A percentile compares a stretch with the other conserved stretches of the same genome.
phyloP scores from a whole-genome alignment of 768 basidiomycete species.

The Lanmaoa pseudosensibilis region DNA sequence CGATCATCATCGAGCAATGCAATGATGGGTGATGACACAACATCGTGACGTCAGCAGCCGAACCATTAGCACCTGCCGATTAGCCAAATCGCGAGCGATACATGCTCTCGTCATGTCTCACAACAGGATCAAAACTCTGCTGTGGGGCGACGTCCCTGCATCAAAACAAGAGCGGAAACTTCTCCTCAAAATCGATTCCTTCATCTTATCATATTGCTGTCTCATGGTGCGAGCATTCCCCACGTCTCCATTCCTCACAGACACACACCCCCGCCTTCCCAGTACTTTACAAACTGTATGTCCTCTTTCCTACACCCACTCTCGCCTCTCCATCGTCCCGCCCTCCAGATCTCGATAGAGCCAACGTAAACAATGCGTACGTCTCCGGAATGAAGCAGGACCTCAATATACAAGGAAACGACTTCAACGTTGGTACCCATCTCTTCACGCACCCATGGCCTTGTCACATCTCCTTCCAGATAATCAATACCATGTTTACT shows the following conservation, averaged over 20 bases:
- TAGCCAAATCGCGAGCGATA: too few species aligned
- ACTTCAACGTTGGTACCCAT: conserved; percentile 50
- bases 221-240: conserved; percentile 47
- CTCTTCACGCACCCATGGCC: neutral
- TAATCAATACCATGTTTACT: conserved; percentile 70
- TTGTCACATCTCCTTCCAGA: conserved; percentile 30
- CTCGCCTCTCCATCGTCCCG: neutral
- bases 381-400: conserved; percentile 81
- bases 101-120: neutral
- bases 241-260: conserved; percentile 13
- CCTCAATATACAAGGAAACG: conserved; percentile 59
- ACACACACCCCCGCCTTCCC: neutral
- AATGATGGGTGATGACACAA: too few species aligned
- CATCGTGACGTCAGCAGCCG: too few species aligned
- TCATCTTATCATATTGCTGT: conserved; percentile 71
- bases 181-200: conserved; percentile 62
- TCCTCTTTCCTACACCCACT: neutral
- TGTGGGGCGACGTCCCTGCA: neutral
- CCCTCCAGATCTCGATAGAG: conserved; percentile 60
- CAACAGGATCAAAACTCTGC: neutral
- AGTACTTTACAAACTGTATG: conserved; percentile 71
- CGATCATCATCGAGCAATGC: too few species aligned
- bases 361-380: conserved; percentile 71
- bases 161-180: conserved; percentile 45
- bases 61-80: too few species aligned